Percentiles rank a stretch among this genome's conserved stretches.
phyloP scores from a whole-genome alignment of 805 yeast genomes.

The Suhomyces prunicola region DNA sequence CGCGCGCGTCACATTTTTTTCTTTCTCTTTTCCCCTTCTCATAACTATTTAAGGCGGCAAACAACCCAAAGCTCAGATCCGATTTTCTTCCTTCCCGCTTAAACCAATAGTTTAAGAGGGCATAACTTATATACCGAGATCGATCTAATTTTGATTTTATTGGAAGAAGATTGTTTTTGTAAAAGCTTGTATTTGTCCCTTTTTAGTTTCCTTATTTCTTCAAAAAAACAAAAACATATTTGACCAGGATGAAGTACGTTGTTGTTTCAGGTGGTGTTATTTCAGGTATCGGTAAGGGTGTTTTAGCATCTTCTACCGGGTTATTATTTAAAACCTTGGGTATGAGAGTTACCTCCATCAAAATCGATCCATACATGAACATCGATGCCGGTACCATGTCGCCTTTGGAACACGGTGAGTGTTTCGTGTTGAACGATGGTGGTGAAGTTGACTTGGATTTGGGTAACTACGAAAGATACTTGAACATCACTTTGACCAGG shows the following conservation, averaged over 20 bases:
- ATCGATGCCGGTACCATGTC: constrained; percentile 99
- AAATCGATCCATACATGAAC: constrained; percentile 98
- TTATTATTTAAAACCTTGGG: constrained; percentile 91
- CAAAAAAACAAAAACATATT: not conserved
- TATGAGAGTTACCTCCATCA: constrained; percentile 91
- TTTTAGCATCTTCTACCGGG: constrained; percentile 95
- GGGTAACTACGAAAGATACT: constrained; percentile 96
- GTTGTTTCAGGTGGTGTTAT: constrained; percentile 99
- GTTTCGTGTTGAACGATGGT: constrained; percentile 96
- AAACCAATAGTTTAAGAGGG: constrained; percentile 43
- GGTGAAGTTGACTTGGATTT: constrained; percentile 98
- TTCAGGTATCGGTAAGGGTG: constrained; percentile 99
- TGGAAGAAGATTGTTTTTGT: not conserved
- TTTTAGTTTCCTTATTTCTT: constrained; percentile 1
- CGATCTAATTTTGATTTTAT: not conserved
- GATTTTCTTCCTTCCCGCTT: constrained; percentile 44
- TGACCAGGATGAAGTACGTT: constrained; percentile 83
- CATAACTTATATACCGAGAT: constrained; percentile 16
- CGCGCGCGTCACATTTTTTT: constrained; percentile 12
- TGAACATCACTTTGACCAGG: constrained; percentile 86
- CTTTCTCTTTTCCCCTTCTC: not conserved
- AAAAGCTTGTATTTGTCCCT: constrained; percentile 1
- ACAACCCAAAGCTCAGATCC: not conserved
- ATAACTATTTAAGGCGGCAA: constrained; percentile 3
- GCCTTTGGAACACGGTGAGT: constrained; percentile 98